Percentiles rank a stretch among this genome's conserved stretches.
Conservation (phyloP, 306 rosid genomes). For the Geum urbanum region DNA sequence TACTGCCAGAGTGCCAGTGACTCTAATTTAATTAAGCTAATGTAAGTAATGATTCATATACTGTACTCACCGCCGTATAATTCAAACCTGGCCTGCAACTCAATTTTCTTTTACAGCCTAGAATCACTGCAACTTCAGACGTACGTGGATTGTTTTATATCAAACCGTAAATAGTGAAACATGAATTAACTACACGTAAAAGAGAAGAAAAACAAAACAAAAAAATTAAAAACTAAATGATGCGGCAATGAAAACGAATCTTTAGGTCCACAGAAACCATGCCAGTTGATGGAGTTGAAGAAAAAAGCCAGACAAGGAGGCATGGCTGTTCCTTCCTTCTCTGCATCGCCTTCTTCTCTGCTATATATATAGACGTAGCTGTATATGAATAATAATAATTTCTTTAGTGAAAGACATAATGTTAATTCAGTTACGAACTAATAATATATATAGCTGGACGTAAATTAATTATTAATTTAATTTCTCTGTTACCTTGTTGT, state of each 20-base stretch:
- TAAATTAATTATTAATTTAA: not conserved
- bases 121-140: not conserved
- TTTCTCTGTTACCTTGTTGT: not conserved
- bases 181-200: not conserved
- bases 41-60: not conserved
- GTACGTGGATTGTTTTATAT: not conserved
- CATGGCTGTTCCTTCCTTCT: slow-evolving; percentile 2
- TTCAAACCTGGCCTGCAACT: too few species aligned
- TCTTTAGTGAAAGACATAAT: not conserved
- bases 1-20: too few species aligned
- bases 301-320: slow-evolving; percentile 6
- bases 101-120: not conserved
- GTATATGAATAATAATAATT: slow-evolving; percentile 5
- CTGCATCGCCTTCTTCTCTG: not conserved
- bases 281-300: not conserved
- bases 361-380: not conserved
- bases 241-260: not conserved
- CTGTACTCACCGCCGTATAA: not conserved
- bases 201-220: not conserved
- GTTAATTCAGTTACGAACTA: not conserved
- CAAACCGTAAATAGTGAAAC: not conserved
- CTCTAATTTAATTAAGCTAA: too few species aligned
- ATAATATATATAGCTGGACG: not conserved
- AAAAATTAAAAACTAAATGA: not conserved
- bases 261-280: slow-evolving; percentile 1